phyloP scores from a whole-genome alignment of 257 asterid species.

The Linaria vulgaris region DNA sequence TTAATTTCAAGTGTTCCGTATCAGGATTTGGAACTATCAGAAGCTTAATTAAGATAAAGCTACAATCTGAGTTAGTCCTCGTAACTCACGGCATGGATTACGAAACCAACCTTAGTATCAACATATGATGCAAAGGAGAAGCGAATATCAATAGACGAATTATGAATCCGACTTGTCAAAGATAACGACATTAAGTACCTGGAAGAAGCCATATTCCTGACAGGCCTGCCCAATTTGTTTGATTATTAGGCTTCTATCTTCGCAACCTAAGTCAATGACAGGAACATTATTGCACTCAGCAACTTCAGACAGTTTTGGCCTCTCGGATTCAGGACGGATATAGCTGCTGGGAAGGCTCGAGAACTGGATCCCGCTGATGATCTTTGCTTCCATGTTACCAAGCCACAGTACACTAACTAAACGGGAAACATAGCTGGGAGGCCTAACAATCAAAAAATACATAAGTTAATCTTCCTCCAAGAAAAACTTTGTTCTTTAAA shows the following conservation, averaged over 20 bases:
- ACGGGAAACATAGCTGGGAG: not conserved
- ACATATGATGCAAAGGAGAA: not conserved
- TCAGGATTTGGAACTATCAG: too few relatives aligned
- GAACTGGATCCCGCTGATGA: constrained; percentile 29
- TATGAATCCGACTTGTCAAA: not conserved
- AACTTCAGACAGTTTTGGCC: constrained; percentile 33
- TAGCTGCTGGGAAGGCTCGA: constrained; percentile 28
- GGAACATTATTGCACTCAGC: constrained; percentile 28
- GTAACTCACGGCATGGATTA: too few relatives aligned
- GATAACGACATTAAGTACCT: constrained; percentile 15
- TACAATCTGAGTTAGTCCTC: too few relatives aligned
- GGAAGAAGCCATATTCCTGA: constrained; percentile 31
- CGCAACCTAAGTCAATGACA: constrained; percentile 29
- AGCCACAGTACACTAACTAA: not conserved
- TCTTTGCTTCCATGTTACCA: constrained; percentile 24
- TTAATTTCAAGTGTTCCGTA: too few relatives aligned
- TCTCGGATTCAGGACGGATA: constrained; percentile 36
- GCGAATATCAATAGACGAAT: not conserved
- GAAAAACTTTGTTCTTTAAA: not conserved
- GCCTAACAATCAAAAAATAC: not conserved
- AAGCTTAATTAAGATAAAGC: too few relatives aligned
- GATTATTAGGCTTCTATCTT: constrained; percentile 18
- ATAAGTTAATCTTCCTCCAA: not conserved
- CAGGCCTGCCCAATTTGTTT: constrained; percentile 29
- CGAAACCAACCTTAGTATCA: not conserved